Conservation (phyloP, 345 rosid genomes). For the Eucalyptus erythrocorys region DNA sequence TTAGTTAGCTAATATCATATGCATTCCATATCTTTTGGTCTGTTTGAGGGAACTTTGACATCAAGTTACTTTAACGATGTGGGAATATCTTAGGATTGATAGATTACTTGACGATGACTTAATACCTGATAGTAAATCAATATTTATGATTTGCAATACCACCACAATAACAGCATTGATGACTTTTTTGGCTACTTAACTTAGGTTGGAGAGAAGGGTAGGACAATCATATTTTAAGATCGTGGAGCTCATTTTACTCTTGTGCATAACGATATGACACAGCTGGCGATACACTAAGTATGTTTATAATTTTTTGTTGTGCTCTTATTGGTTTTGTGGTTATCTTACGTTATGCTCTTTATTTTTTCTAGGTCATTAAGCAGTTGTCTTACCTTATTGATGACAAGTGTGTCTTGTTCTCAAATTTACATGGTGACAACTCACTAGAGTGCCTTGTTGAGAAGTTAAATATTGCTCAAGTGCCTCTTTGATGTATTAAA, state of each 20-base stretch:
- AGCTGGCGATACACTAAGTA: slow-evolving; percentile 53
- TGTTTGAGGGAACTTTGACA: neutral
- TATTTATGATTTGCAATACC: neutral
- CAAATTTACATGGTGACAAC: slow-evolving; percentile 36
- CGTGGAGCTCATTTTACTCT: slow-evolving; percentile 25
- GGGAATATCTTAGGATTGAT: neutral
- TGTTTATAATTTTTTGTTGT: neutral
- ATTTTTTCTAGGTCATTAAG: slow-evolving; percentile 29
- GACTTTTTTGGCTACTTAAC: neutral
- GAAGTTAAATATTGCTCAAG: slow-evolving; percentile 28
- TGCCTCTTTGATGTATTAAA: slow-evolving; percentile 25
- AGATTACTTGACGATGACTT: neutral
- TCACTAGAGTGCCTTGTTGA: slow-evolving; percentile 29
- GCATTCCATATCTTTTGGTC: neutral
- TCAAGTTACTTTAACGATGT: neutral
- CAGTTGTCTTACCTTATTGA: slow-evolving; percentile 3
- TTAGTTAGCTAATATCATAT: neutral
- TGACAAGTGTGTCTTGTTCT: slow-evolving; percentile 37
- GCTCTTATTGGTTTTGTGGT: neutral
- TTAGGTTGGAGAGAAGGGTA: slow-evolving; percentile 34
- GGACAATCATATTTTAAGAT: slow-evolving; percentile 26
- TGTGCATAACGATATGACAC: slow-evolving; percentile 66
- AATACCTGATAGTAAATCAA: neutral
- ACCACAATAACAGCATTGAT: neutral
- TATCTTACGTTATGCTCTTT: neutral